Conservation (phyloP, 208 protist species). For the Naegleria fowleri region DNA sequence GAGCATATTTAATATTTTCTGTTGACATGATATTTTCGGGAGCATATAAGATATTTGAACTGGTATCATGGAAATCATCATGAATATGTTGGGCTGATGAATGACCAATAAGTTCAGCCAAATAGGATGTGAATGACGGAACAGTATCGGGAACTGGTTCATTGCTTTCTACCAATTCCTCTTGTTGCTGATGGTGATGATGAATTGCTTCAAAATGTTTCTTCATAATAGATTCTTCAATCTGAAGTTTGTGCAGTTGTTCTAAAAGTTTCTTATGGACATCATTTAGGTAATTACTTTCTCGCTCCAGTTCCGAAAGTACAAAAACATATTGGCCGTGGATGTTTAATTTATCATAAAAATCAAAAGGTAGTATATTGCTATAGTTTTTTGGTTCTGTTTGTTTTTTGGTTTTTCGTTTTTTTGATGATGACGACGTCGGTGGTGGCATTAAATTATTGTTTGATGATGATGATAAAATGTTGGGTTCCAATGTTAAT, state of each 20-base stretch:
- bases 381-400: neutral
- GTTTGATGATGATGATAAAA: too few species aligned
- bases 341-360: neutral
- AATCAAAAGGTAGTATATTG: neutral
- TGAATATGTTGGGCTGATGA: neutral
- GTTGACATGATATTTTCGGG: neutral
- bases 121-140: too few species aligned
- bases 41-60: neutral
- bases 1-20: neutral
- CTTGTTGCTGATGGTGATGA: neutral
- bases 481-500: too few species aligned
- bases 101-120: too few species aligned
- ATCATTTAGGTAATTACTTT: neutral
- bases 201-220: neutral
- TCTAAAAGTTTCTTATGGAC: neutral
- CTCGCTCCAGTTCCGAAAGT: neutral
- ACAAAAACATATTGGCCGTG: neutral
- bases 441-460: too few species aligned
- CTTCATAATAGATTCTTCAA: neutral
- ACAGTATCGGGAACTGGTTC: neutral
- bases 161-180: neutral
- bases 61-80: neutral
- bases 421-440: neutral
- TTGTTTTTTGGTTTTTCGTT: neutral
- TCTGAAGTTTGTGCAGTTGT: neutral